These are phyloP conservation scores for Phytophthora idaei DNA, from an alignment of 352 stramenopile genomes.

Conservation along the genomic window DNA sequence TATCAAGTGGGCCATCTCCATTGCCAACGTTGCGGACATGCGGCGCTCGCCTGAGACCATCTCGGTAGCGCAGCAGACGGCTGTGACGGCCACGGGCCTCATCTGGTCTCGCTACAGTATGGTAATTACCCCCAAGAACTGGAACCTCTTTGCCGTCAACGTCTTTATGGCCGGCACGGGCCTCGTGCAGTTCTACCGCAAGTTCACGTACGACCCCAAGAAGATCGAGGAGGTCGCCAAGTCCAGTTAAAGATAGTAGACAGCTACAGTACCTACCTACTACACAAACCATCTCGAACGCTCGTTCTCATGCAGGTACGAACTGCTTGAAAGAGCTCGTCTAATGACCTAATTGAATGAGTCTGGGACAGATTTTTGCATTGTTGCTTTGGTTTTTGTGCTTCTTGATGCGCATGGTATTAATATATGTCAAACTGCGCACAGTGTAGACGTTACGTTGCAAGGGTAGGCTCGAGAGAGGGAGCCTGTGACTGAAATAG, in stretches of 20 bases:
- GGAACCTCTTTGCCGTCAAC: slow-evolving; percentile 92
- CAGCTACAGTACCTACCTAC: neutral
- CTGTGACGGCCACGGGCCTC: slow-evolving; percentile 81
- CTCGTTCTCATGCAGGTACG: slow-evolving; percentile 1
- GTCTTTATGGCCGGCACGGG: slow-evolving; percentile 90
- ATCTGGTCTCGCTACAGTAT: slow-evolving; percentile 92
- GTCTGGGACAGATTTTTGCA: neutral
- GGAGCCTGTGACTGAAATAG: too few species aligned
- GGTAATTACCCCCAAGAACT: slow-evolving; percentile 91
- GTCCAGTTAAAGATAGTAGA: neutral
- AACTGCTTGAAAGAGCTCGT: neutral
- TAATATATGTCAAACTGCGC: too few species aligned
- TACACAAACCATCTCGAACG: neutral
- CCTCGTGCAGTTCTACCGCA: slow-evolving; percentile 61
- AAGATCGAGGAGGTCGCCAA: neutral
- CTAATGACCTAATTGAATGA: slow-evolving; percentile 15
- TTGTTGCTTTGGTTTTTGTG: neutral
- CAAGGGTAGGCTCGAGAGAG: too few species aligned
- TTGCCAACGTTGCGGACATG: slow-evolving; percentile 91
- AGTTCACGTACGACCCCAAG: slow-evolving; percentile 38
- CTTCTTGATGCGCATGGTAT: too few species aligned
- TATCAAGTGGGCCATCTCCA: slow-evolving; percentile 89
- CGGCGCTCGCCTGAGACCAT: slow-evolving; percentile 77
- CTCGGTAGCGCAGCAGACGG: slow-evolving; percentile 79
- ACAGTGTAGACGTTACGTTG: too few species aligned